Evolutionary conservation across 1,284 basidiomycete species (phyloP).

Genomic region (Thecaphora thlaspeos): DNA sequence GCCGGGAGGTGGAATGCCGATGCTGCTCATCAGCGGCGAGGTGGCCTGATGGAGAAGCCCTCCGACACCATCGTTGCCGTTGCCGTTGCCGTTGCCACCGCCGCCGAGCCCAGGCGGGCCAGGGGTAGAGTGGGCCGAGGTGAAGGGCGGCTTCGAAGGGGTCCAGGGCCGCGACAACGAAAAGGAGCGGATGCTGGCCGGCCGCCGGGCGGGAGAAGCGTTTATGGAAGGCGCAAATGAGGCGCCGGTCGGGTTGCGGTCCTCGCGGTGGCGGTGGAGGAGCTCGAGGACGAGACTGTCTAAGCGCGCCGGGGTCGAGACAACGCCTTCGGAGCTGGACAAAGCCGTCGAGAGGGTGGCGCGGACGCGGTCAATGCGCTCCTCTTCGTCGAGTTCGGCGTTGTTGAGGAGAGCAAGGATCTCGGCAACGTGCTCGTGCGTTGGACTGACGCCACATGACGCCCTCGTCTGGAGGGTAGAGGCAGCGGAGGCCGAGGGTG

Average conservation of each 20-base stretch:
- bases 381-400: conserved; percentile 38
- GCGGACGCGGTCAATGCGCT: conserved; percentile 44
- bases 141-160: conserved; percentile 30
- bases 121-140: conserved; percentile 2
- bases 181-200: conserved; percentile 36
- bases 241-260: conserved; percentile 35
- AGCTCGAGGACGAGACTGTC: conserved; percentile 47
- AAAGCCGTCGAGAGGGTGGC: conserved; percentile 29
- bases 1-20: neutral
- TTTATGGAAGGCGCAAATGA: conserved; percentile 17
- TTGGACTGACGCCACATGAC: too few relatives aligned
- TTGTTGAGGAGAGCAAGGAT: conserved; percentile 38
- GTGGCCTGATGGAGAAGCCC: conserved; percentile 10
- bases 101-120: too few relatives aligned
- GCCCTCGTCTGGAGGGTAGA: too few relatives aligned
- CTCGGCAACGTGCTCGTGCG: conserved; percentile 7
- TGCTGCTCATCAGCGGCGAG: conserved; percentile 18
- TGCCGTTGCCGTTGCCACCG: too few relatives aligned
- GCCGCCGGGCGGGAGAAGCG: conserved; percentile 30
- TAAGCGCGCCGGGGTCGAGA: conserved; percentile 32
- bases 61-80: neutral
- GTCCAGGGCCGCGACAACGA: conserved; percentile 43
- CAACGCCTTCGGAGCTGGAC: conserved; percentile 30
- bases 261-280: conserved; percentile 49
- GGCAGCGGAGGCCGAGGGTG: too few relatives aligned